Conservation (phyloP, 2,329 filamentous ascomycete genomes). For the Tolypocladium tropicale region DNA sequence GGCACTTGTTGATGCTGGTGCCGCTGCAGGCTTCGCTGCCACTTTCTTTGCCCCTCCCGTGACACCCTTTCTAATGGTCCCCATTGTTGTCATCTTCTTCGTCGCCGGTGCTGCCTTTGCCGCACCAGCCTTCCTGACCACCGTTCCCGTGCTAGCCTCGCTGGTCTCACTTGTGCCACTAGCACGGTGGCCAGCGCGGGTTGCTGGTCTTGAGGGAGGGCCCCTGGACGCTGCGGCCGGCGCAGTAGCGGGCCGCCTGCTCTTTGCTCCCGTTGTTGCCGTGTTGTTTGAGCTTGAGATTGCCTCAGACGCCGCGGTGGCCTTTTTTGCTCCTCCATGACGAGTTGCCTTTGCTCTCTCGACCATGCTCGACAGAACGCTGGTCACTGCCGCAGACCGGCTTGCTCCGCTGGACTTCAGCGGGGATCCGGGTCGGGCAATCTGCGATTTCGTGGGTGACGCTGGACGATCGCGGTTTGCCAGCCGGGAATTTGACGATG, state of each 20-base stretch:
- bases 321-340: conserved; percentile 34
- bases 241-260: conserved; percentile 24
- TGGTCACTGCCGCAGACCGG: conserved; percentile 30
- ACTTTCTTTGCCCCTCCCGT: conserved; percentile 40
- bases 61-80: conserved; percentile 42
- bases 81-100: conserved; percentile 44
- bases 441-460: conserved; percentile 47
- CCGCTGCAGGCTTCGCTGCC: conserved; percentile 27
- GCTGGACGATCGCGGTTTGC: conserved; percentile 33
- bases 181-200: conserved; percentile 39
- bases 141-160: conserved; percentile 53
- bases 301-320: conserved; percentile 31
- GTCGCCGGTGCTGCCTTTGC: conserved; percentile 23
- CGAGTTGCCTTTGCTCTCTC: conserved; percentile 50
- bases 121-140: conserved; percentile 44
- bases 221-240: conserved; percentile 21
- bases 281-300: conserved; percentile 29
- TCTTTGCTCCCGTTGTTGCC: conserved; percentile 21
- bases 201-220: conserved; percentile 24
- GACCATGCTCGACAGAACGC: conserved; percentile 45
- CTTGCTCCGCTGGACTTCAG: conserved; percentile 38
- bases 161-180: conserved; percentile 55
- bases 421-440: conserved; percentile 51
- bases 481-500: conserved; percentile 69
- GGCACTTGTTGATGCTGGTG: conserved; percentile 30